Evolutionary conservation across 2,329 filamentous ascomycete genomes (phyloP), one percentile per base, ranked within the genome.

Genomic region (Cladophialophora exuberans): DNA sequence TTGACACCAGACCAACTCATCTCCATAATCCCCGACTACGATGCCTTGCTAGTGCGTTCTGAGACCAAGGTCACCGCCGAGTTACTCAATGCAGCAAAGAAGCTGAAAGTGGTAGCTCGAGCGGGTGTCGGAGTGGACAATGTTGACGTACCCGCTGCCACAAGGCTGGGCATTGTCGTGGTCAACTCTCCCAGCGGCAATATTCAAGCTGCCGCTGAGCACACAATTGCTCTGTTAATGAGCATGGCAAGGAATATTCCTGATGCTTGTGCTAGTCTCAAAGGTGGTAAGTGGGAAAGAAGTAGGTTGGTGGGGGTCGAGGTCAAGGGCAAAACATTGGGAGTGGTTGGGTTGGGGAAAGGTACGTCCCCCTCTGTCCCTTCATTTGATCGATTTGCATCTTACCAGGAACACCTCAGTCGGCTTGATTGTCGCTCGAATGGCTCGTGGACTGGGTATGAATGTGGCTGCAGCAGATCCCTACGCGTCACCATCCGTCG

Each of bases 81-180:
- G 2, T 78, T 93, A 1, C 78, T 93, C 10, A 72, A 76, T 10
- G 85, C 85, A 1, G 88, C 83, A 7, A 82, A 78, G 62, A 87
- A 83, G 56, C 78, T 93, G 47, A 86, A 87, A 62, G 89, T 93
- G 6, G 88, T 94, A 18, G 89, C 88, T 2, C 79, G 89, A 57
- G 89, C 89, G 10, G 89, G 89, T 10, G 89, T 93, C 1, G 89
- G 88, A 26, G 88, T 93, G 20, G 88, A 93, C 73, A 92, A 93
- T 72, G 89, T 94, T 44, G 79, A 93, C 67, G 85, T 93, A 0
- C 76, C 83, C 28, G 82, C 84, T 6, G 89, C 89, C 2, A 93
- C 88, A 0, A 78, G 81, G 33, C 77, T 84, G 50, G 89, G 89
- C 17, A 85, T 93, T 56, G 85, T 92, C 46, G 89, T 94, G 2